These are phyloP conservation scores for Grifola frondosa DNA, from an alignment of 1,284 basidiomycete genomes.

Conservation along the genomic window DNA sequence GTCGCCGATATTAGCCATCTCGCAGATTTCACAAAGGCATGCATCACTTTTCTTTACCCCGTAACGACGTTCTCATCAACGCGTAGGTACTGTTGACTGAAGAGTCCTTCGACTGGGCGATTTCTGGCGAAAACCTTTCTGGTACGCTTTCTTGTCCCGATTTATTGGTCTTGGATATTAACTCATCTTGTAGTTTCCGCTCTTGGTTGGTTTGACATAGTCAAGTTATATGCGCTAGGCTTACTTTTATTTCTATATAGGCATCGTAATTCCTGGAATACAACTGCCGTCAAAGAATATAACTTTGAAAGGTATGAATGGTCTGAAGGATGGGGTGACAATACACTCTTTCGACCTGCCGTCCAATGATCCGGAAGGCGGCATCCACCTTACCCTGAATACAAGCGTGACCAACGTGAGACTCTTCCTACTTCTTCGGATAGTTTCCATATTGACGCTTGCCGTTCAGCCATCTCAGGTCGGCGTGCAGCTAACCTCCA, in stretches of 20 bases:
- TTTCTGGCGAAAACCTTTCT: slow-evolving; percentile 65
- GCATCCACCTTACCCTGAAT: slow-evolving; percentile 67
- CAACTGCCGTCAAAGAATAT: slow-evolving; percentile 59
- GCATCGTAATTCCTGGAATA: slow-evolving; percentile 59
- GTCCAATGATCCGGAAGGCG: slow-evolving; percentile 71
- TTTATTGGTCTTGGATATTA: neutral
- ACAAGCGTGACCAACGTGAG: slow-evolving; percentile 63
- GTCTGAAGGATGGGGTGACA: slow-evolving; percentile 60
- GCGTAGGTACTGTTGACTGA: slow-evolving; percentile 52
- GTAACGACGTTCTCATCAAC: neutral
- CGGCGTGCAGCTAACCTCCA: slow-evolving; percentile 63
- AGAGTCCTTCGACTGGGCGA: slow-evolving; percentile 74
- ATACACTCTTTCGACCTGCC: slow-evolving; percentile 76
- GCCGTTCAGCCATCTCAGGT: slow-evolving; percentile 68
- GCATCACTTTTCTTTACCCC: neutral
- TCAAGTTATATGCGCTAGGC: neutral
- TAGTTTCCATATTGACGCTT: slow-evolving; percentile 1
- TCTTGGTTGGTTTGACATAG: slow-evolving; percentile 40
- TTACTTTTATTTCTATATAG: slow-evolving; percentile 28
- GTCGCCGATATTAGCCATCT: slow-evolving; percentile 62
- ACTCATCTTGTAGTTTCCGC: slow-evolving; percentile 36
- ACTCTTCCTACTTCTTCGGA: slow-evolving; percentile 2
- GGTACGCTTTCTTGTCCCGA: slow-evolving; percentile 20
- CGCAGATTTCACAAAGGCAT: slow-evolving; percentile 62
- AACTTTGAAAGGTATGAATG: slow-evolving; percentile 72